These are phyloP conservation scores for Pythium biforme DNA, from an alignment of 352 stramenopile genomes.

Conservation along the genomic window DNA sequence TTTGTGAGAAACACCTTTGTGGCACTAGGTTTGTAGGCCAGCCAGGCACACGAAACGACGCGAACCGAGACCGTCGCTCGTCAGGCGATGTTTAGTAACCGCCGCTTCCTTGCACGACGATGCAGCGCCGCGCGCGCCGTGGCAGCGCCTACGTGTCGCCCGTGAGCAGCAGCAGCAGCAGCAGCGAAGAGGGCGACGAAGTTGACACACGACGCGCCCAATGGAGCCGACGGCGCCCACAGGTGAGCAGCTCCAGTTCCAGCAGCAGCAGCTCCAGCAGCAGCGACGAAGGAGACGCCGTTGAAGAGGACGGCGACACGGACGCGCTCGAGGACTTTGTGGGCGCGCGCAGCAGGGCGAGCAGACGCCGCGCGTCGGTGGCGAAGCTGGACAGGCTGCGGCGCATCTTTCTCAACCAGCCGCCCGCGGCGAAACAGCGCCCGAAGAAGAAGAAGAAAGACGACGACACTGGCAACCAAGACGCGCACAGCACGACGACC, in stretches of 20 bases:
- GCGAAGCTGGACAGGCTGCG: conserved; percentile 54
- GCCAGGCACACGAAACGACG: conserved; percentile 1
- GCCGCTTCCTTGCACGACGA: background rate
- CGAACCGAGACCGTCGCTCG: background rate
- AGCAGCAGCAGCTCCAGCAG: conserved; percentile 10
- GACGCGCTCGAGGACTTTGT: conserved; percentile 23
- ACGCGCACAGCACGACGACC: conserved; percentile 7
- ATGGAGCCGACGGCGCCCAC: background rate
- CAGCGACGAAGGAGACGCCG: conserved; percentile 8
- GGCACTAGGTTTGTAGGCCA: background rate
- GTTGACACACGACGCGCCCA: conserved; percentile 1
- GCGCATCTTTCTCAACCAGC: conserved; percentile 71
- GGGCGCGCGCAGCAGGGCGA: background rate
- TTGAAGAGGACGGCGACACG: conserved; percentile 5
- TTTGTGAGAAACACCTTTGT: background rate
- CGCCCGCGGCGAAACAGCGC: conserved; percentile 13
- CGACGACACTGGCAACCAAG: background rate
- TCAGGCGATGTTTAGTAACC: background rate
- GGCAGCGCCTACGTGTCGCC: conserved; percentile 20
- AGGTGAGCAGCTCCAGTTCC: background rate
- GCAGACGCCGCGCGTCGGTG: conserved; percentile 4
- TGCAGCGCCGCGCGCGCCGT: conserved; percentile 3
- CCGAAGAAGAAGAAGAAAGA: conserved; percentile 9
- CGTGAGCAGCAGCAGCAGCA: conserved; percentile 14
- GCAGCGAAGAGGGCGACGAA: conserved; percentile 1